Conservation (phyloP, 768 basidiomycete species). For the Austroboletus festivus region DNA sequence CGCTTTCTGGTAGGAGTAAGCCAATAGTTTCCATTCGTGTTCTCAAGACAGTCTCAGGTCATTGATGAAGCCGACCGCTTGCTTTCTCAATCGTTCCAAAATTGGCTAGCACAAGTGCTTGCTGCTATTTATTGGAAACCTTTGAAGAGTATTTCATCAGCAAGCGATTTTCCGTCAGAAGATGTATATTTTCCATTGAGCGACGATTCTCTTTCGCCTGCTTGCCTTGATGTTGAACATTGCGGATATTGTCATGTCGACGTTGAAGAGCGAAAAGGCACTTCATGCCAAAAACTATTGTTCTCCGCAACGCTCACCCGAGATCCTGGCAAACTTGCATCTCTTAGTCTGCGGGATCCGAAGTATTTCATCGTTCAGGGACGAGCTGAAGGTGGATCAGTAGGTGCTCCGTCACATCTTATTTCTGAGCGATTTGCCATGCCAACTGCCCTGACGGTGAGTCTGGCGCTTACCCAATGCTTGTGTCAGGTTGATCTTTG, state of each 20-base stretch:
- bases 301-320: constrained; percentile 95
- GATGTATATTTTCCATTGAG: constrained; percentile 1
- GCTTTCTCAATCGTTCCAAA: constrained; percentile 92
- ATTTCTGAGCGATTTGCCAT: constrained; percentile 78
- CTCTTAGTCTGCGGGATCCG: constrained; percentile 72
- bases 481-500: constrained; percentile 1
- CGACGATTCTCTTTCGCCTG: constrained; percentile 56
- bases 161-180: constrained; percentile 3
- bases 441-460: constrained; percentile 72
- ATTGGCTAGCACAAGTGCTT: constrained; percentile 86
- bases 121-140: constrained; percentile 57
- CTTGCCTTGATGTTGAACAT: constrained; percentile 39
- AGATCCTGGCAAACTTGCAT: constrained; percentile 90
- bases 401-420: constrained; percentile 45
- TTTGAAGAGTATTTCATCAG: not conserved
- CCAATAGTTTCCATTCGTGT: not conserved
- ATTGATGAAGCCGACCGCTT: constrained; percentile 99
- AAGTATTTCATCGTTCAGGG: constrained; percentile 87
- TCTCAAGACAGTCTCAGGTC: constrained; percentile 50
- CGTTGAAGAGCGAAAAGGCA: constrained; percentile 51
- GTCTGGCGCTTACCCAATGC: constrained; percentile 15
- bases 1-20: constrained; percentile 77
- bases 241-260: constrained; percentile 39
- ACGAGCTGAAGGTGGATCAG: constrained; percentile 32
- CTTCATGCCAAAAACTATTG: constrained; percentile 89